Evolutionary conservation across 768 basidiomycete genomes (phyloP), one percentile per base, ranked within the genome.

Genomic region (Hebeloma cylindrosporum): DNA sequence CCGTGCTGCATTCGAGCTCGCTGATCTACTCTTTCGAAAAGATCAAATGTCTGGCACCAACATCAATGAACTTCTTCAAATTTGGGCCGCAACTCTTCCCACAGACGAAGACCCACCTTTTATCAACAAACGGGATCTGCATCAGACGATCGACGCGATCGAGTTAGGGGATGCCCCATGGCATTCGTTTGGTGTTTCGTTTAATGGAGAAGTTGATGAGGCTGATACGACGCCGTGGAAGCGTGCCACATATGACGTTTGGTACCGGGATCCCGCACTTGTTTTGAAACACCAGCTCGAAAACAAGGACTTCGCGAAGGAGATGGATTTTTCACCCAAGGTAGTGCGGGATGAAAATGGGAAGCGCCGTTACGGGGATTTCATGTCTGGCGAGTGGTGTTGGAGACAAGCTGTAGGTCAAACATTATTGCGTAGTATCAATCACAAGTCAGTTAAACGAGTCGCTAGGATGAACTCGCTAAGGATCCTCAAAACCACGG

Each of bases 301-400:
- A 9, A 73, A 70, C 35, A 60, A 63, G 0, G 68, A 70, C n/a
- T 69, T 69, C 36, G 41, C 53, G 0, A 56, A 48, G 1, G 51
- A 63, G n/a, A 62, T 69, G 7, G 69, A 74, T 43, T 58, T 52
- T 36, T 50, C 54, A 3, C 66, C 70, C 0, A 61, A 63, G 29
- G 47, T 54, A 9, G 58, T 60, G 3, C 50, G 54, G 26, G 60
- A 62, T 11, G 33, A 40, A 0, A 34, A 57, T 7, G 63, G 59
- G 0, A 53, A 60, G 14, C 48, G 63, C 0, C 57, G 50, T 2
- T 70, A 52, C 41, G 28, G 26, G 2, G 57, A 74, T 53, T 51
- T 75, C 13, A 71, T 74, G 67, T 71, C 69, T 0, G 73, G 67
- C 2, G 56, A 69, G 21, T 74, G 60, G 54, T 66, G 66, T 3